Conservation (phyloP, 2,329 filamentous ascomycete genomes). For the Xylariaceae sp. region DNA sequence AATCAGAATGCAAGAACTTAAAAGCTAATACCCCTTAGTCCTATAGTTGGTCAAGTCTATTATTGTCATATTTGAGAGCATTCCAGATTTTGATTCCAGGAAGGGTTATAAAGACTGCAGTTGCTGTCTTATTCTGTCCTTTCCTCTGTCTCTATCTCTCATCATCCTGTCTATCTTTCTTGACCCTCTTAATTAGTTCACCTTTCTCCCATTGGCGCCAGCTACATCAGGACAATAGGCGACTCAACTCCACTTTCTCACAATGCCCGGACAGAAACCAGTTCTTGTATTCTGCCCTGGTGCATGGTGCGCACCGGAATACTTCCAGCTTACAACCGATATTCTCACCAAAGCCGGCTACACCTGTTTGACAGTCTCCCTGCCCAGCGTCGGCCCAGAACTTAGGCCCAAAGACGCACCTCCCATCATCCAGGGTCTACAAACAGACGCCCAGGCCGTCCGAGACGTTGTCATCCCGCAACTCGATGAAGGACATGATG, state of each 20-base stretch:
- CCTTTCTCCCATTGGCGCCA: neutral
- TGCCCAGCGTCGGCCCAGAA: conserved; percentile 28
- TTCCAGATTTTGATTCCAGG: neutral
- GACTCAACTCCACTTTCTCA: neutral
- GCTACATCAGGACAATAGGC: neutral
- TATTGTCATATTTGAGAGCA: neutral
- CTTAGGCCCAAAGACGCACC: conserved; percentile 18
- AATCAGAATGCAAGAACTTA: conserved; percentile 7
- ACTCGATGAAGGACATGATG: conserved; percentile 28
- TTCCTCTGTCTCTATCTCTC: neutral
- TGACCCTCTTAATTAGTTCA: neutral
- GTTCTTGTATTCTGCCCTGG: conserved; percentile 30
- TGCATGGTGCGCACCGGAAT: conserved; percentile 27
- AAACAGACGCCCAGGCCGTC: conserved; percentile 27
- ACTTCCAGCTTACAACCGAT: conserved; percentile 23
- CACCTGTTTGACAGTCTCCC: conserved; percentile 23
- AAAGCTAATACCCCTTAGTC: neutral
- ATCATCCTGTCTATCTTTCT: neutral
- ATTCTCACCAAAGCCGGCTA: conserved; percentile 28
- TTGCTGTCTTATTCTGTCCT: neutral
- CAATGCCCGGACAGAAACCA: conserved; percentile 26
- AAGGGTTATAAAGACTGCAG: conserved; percentile 14
- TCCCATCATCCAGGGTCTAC: conserved; percentile 22
- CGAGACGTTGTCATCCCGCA: conserved; percentile 22
- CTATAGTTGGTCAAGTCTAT: neutral